Evolutionary conservation across 148 eudicot species (phyloP).

Genomic region (Selenicereus undatus): DNA sequence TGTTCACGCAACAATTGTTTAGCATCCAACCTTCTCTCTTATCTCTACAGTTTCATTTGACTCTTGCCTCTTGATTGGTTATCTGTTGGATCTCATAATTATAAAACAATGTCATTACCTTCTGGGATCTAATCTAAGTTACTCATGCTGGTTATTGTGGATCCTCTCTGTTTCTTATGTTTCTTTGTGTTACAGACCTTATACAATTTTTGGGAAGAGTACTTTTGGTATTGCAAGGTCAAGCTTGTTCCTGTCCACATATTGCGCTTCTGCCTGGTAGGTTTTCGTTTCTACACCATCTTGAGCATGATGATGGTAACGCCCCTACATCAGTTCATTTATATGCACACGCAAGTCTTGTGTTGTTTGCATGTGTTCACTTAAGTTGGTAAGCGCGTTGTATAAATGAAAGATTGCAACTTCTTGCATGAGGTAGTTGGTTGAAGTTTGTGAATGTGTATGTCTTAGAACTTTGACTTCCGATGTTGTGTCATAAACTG

Average conservation of each 20-base stretch:
- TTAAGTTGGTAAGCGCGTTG: no score
- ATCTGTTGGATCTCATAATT: neutral
- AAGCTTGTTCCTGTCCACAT: conserved; percentile 86
- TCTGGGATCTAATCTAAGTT: neutral
- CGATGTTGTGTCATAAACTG: neutral
- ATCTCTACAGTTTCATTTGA: neutral
- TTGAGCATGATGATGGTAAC: neutral
- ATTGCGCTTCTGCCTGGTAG: conserved; percentile 95
- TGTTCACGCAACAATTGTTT: neutral
- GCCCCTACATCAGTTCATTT: neutral
- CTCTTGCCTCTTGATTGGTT: conserved; percentile 1
- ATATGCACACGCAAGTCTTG: neutral
- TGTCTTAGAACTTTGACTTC: neutral
- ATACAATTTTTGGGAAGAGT: conserved; percentile 77
- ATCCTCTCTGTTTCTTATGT: neutral
- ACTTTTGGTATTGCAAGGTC: conserved; percentile 86
- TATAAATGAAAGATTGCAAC: no score
- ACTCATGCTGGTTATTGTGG: neutral
- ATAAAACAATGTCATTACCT: neutral
- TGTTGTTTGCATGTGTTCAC: neutral
- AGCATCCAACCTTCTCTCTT: neutral
- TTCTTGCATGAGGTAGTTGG: no score
- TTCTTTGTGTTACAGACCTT: conserved; percentile 50
- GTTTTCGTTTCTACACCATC: conserved; percentile 20
- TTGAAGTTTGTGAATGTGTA: no score